These are phyloP conservation scores for Capronia americana DNA, from an alignment of 2,329 filamentous ascomycete species.

Conservation along the genomic window DNA sequence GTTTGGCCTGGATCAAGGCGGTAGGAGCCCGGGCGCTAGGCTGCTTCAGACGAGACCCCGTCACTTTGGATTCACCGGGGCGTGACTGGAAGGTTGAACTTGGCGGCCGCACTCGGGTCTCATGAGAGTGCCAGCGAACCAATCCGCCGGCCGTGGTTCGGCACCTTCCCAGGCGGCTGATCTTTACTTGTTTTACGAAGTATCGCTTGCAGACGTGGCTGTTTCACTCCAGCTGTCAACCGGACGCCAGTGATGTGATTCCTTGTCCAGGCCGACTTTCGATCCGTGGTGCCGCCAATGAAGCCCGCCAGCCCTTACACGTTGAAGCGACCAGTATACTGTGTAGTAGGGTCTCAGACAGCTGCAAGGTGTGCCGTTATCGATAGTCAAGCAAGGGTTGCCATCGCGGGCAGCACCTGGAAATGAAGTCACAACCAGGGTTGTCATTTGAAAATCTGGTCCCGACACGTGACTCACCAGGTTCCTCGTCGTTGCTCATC, in stretches of 20 bases:
- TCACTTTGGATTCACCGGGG: background rate
- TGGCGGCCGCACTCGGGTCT: background rate
- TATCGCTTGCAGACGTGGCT: constrained; percentile 3
- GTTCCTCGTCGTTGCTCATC: too few relatives aligned
- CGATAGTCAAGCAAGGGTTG: background rate
- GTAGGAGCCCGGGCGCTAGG: background rate
- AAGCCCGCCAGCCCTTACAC: background rate
- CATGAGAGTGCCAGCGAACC: background rate
- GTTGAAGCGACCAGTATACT: background rate
- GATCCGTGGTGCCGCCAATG: background rate
- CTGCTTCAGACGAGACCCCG: background rate
- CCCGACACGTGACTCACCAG: background rate
- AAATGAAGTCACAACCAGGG: background rate
- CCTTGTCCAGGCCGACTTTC: constrained; percentile 12
- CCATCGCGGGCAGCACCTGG: too few relatives aligned
- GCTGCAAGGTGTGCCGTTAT: constrained; percentile 1
- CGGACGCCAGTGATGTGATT: background rate
- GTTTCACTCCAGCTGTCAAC: constrained; percentile 1
- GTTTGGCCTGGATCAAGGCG: background rate
- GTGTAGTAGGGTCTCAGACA: background rate
- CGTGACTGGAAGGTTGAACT: background rate
- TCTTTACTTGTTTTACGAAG: constrained; percentile 11
- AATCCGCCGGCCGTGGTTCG: background rate
- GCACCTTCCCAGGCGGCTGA: constrained; percentile 10
- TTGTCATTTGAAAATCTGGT: constrained; percentile 17